Conservation (phyloP, 129 eudicot genomes). For the Ambrosia trifida region DNA sequence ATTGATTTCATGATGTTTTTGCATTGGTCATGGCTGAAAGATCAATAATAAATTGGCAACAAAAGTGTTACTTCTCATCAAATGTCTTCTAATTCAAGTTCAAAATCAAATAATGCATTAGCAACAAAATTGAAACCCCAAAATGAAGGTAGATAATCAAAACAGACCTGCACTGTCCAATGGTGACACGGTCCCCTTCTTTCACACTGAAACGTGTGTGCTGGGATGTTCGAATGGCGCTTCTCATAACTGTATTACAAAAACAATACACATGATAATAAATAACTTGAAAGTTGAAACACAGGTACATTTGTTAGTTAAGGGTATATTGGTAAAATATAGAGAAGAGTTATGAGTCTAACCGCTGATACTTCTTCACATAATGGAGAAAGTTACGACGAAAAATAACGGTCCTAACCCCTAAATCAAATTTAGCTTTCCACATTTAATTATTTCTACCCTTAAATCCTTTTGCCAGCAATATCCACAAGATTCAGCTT, state of each 20-base stretch:
- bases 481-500: conserved; percentile 65
- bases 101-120: neutral
- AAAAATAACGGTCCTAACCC: conserved; percentile 45
- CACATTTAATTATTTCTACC: too few species aligned
- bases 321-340: neutral
- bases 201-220: conserved; percentile 45
- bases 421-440: too few species aligned
- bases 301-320: neutral
- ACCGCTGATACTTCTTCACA: conserved; percentile 47
- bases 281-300: too few species aligned
- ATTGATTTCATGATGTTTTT: too few species aligned
- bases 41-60: too few species aligned
- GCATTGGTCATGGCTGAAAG: too few species aligned
- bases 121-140: neutral
- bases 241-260: conserved; percentile 33
- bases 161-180: conserved; percentile 47
- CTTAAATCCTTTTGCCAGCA: too few species aligned
- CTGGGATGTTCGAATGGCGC: conserved; percentile 46
- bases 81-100: too few species aligned
- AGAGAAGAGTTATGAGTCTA: neutral
- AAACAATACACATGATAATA: neutral
- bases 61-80: too few species aligned
- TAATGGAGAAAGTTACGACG: conserved; percentile 42
- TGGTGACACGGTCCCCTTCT: conserved; percentile 41
- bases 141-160: too few species aligned